Percentiles rank a stretch among this genome's conserved stretches.
phyloP scores from a whole-genome alignment of 257 asterid genomes.

The Cordia subcordata region DNA sequence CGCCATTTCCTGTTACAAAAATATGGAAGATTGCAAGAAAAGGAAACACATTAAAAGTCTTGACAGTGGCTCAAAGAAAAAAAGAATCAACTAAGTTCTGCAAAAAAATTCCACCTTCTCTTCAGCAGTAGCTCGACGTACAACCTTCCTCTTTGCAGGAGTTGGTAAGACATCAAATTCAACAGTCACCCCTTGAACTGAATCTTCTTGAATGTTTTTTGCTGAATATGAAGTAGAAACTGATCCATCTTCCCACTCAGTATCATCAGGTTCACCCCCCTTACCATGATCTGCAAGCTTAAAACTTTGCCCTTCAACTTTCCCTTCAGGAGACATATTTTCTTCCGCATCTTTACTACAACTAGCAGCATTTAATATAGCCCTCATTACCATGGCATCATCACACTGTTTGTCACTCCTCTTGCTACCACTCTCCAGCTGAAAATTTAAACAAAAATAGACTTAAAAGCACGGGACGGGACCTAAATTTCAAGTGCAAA shows the following conservation, averaged over 20 bases:
- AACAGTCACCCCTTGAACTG: constrained; percentile 53
- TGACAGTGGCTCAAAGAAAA: constrained; percentile 4
- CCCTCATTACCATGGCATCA: constrained; percentile 16
- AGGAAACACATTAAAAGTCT: not conserved
- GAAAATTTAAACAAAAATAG: constrained; percentile 13
- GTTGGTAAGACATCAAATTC: constrained; percentile 71
- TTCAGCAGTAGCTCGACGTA: constrained; percentile 79
- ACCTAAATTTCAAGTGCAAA: not conserved
- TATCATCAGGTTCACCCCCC: constrained; percentile 45
- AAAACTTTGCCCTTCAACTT: constrained; percentile 11
- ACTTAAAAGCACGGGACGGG: constrained; percentile 7
- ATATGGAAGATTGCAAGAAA: constrained; percentile 11
- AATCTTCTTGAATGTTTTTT: constrained; percentile 33
- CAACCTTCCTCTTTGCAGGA: constrained; percentile 46
- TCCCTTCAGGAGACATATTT: constrained; percentile 21
- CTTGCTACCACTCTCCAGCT: constrained; percentile 36
- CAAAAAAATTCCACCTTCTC: constrained; percentile 54
- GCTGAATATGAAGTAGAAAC: constrained; percentile 30
- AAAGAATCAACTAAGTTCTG: not conserved
- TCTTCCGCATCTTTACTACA: constrained; percentile 26
- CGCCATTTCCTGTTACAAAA: constrained; percentile 61
- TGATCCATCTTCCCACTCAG: constrained; percentile 89
- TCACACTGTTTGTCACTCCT: constrained; percentile 14
- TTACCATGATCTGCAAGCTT: constrained; percentile 19
- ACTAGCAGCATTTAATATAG: constrained; percentile 25